Evolutionary conservation across 2,329 filamentous ascomycete species (phyloP), one percentile per base, ranked within the genome.

Genomic region (Penicillium sp.): DNA sequence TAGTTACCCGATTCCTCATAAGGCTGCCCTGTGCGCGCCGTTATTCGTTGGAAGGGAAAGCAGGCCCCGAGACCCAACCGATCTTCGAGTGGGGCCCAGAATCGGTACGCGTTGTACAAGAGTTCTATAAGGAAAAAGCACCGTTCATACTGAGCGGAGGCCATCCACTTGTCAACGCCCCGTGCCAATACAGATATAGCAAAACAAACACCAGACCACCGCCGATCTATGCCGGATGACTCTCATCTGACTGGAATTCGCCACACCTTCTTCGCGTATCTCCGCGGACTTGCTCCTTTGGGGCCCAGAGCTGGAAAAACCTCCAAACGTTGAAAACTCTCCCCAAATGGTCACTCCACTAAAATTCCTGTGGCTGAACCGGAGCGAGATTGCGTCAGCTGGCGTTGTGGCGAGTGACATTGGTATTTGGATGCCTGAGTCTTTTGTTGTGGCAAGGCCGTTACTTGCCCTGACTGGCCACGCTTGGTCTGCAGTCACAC

Each of bases 181-280:
- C 16, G 16, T 38, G 34, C 34, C 16, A 41, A 21, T 33, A 18
- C 31, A n/a, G 7, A 12, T 21, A 21, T 23, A 24, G 4, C 7
- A 24, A 26, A 26, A 26, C 5, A 26, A 26, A 26, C 24, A 38
- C 18, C 18, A 38, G 15, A 38, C 34, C 34, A 38, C 16, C 39
- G 24, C 8, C 15, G 21, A 24, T 24, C 21, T 41, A 44, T 49
- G 49, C 45, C 44, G 16, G 26, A 39, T 21, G 36, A 29, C 10
- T 39, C 2, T 13, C 36, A 21, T 39, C 36, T 39, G 13, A 53
- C 45, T 54, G 50, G 34, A 51, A 48, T 55, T 59, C 33, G 57
- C 54, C 57, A 59, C 57, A 56, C 52, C 46, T 58, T 51, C 49
- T 54, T 51, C 41, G 26, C 43, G 42, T 41, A 26, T 9, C 34